phyloP scores from a whole-genome alignment of 371 early-diverging fungal species.

The Apophysomyces trapeziformis region DNA sequence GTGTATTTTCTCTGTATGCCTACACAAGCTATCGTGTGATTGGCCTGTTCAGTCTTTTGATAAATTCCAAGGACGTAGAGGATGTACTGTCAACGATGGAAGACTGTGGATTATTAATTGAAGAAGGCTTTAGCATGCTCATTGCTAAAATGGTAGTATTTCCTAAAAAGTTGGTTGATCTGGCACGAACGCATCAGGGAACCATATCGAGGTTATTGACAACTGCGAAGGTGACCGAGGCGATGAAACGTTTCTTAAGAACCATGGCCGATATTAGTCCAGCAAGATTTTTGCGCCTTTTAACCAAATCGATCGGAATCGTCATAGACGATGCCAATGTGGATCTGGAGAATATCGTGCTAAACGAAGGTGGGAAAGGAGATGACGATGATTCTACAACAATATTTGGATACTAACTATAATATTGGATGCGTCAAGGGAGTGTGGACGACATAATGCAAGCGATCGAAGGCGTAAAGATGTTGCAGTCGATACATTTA shows the following conservation, averaged over 20 bases:
- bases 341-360: slow-evolving; percentile 36
- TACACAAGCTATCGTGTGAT: slow-evolving; percentile 26
- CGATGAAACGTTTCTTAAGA: slow-evolving; percentile 18
- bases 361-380: slow-evolving; percentile 33
- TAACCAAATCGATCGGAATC: slow-evolving; percentile 17
- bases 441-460: slow-evolving; percentile 28
- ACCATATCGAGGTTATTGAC: slow-evolving; percentile 24
- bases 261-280: slow-evolving; percentile 18
- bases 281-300: slow-evolving; percentile 8
- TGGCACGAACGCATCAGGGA: slow-evolving; percentile 29
- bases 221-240: slow-evolving; percentile 15
- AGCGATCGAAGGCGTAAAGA: slow-evolving; percentile 30
- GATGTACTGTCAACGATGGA: background rate
- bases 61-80: slow-evolving; percentile 7
- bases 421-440: slow-evolving; percentile 4
- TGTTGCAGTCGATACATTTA: slow-evolving; percentile 29
- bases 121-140: slow-evolving; percentile 13
- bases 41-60: slow-evolving; percentile 24
- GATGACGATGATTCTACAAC: no score
- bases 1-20: slow-evolving; percentile 21
- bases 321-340: slow-evolving; percentile 18
- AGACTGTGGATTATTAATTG: slow-evolving; percentile 12
- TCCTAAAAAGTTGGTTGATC: slow-evolving; percentile 34
- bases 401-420: background rate
- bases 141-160: slow-evolving; percentile 29